These are phyloP conservation scores for Metarhizium rileyi DNA, from an alignment of 2,329 filamentous ascomycete species.

Conservation along the genomic window DNA sequence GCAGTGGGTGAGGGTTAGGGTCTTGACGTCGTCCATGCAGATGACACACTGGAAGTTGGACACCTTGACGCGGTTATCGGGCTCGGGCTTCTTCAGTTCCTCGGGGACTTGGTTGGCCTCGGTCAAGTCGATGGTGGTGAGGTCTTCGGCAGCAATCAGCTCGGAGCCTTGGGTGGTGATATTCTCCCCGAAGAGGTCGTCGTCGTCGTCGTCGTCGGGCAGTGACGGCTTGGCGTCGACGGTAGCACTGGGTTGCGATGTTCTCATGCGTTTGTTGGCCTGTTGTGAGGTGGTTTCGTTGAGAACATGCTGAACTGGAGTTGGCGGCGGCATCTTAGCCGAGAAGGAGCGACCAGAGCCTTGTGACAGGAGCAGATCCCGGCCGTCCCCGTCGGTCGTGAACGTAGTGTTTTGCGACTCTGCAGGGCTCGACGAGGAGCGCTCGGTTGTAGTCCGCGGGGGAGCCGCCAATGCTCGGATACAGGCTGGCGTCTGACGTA, in stretches of 20 bases:
- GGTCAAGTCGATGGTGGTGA: slow-evolving; percentile 25
- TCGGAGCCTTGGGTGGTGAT: slow-evolving; percentile 1
- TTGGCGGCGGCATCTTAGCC: slow-evolving; percentile 18
- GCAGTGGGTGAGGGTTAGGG: slow-evolving; percentile 55
- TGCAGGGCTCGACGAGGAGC: slow-evolving; percentile 9
- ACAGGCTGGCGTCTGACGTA: slow-evolving; percentile 5
- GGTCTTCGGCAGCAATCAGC: slow-evolving; percentile 12
- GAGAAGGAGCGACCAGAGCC: slow-evolving; percentile 19
- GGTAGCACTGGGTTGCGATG: slow-evolving; percentile 5
- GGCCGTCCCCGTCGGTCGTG: slow-evolving; percentile 20
- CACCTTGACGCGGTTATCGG: slow-evolving; percentile 42
- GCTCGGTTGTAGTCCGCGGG: slow-evolving; percentile 13
- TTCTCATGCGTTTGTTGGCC: slow-evolving; percentile 18
- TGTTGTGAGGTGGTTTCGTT: slow-evolving; percentile 5
- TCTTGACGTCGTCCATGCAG: slow-evolving; percentile 53
- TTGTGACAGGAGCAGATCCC: slow-evolving; percentile 14
- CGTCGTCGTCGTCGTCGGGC: slow-evolving; percentile 18
- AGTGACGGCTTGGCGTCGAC: neutral
- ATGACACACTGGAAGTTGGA: slow-evolving; percentile 54
- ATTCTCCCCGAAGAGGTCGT: slow-evolving; percentile 20
- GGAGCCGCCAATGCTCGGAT: slow-evolving; percentile 13
- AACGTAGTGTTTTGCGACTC: slow-evolving; percentile 18
- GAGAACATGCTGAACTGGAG: neutral
- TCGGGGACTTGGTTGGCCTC: slow-evolving; percentile 34
- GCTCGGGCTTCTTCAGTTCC: slow-evolving; percentile 30